Conservation (phyloP, 225 moss, liverwort and hornwort genomes). For the Sphagnum contortum region DNA sequence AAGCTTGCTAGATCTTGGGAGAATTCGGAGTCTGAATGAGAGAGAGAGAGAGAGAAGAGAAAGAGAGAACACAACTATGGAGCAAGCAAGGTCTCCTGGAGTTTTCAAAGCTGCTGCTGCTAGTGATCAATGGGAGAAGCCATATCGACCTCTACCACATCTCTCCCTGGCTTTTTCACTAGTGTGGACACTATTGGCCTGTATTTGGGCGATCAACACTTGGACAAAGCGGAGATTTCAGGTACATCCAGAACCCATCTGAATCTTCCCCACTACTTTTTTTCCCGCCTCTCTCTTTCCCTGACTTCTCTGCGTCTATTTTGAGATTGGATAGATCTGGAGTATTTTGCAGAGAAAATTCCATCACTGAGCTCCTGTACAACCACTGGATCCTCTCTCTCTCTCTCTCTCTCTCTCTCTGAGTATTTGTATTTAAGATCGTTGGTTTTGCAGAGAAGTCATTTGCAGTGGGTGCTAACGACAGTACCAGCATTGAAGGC, state of each 20-base stretch:
- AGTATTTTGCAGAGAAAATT: too few species aligned
- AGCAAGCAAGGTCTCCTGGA: too few species aligned
- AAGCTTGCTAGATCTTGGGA: too few species aligned
- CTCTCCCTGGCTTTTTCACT: conserved; percentile 59
- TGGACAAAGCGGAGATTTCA: conserved; percentile 90
- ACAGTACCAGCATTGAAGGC: conserved; percentile 72
- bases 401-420: neutral
- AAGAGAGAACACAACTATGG: too few species aligned
- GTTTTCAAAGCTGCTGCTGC: too few species aligned
- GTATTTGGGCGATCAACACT: conserved; percentile 72
- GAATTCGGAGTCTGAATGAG: too few species aligned
- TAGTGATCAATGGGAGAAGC: conserved; percentile 31
- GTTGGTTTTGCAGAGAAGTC: conserved; percentile 50
- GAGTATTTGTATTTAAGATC: too few species aligned
- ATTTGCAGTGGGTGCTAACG: conserved; percentile 82
- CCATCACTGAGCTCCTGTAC: neutral
- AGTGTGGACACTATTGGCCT: conserved; percentile 57
- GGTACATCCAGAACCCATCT: conserved; percentile 16
- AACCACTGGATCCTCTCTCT: neutral
- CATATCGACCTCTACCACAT: conserved; percentile 54
- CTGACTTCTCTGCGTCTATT: too few species aligned
- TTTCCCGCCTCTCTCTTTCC: too few species aligned
- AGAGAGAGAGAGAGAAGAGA: too few species aligned
- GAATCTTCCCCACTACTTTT: too few species aligned
- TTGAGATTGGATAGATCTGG: too few species aligned